phyloP scores from a whole-genome alignment of 192 early-diverging fungal genomes.

The Linnemannia elongata region DNA sequence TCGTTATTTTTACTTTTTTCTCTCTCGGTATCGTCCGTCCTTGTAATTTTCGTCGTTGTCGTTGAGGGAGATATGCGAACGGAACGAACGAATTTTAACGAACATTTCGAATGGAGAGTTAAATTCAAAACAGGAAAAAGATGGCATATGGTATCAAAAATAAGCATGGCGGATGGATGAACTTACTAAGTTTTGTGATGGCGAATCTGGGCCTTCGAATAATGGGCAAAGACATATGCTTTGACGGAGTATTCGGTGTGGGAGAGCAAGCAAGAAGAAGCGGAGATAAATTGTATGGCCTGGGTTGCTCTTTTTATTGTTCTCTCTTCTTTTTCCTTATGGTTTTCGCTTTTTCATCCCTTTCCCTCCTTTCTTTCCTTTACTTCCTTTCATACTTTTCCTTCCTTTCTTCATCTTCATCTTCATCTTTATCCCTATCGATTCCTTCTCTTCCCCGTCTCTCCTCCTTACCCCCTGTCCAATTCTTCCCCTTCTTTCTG shows the following conservation, averaged over 20 bases:
- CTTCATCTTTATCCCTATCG: too few relatives aligned
- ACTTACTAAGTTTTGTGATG: too few relatives aligned
- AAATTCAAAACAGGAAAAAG: too few relatives aligned
- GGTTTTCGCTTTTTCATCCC: not conserved
- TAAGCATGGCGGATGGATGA: not conserved
- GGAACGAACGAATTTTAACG: too few relatives aligned
- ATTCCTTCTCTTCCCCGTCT: not conserved
- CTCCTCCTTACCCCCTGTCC: not conserved
- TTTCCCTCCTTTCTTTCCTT: not conserved
- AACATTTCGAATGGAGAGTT: too few relatives aligned
- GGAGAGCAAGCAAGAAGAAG: too few relatives aligned
- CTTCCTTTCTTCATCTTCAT: not conserved
- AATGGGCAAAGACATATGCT: not conserved
- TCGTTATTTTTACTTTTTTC: too few relatives aligned
- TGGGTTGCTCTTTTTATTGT: not conserved
- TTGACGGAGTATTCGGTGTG: not conserved
- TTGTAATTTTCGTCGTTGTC: too few relatives aligned
- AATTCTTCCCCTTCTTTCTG: not conserved
- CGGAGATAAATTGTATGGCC: not conserved
- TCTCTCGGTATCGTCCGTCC: too few relatives aligned
- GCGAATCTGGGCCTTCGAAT: not conserved
- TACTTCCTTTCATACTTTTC: slow-evolving; percentile 9
- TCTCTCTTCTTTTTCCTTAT: not conserved
- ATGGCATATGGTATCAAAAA: not conserved
- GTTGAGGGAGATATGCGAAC: too few relatives aligned